Evolutionary conservation across 805 yeast species (phyloP).

Genomic region (Debaryomyces hansenii): DNA sequence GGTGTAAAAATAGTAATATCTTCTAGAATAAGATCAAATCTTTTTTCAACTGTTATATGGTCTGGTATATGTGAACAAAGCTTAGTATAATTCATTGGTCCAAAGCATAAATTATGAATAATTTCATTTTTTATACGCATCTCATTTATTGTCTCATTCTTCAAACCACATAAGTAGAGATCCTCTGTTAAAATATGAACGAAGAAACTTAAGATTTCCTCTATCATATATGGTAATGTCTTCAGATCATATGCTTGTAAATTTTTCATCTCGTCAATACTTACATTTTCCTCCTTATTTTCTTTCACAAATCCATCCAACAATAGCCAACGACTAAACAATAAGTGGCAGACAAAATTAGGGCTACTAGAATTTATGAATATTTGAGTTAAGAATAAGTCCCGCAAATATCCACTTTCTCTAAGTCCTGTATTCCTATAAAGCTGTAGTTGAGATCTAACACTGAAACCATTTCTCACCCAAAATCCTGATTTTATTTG

Average conservation of each 20-base stretch:
- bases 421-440: conserved; percentile 77
- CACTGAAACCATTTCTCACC: conserved; percentile 91
- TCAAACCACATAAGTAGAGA: conserved; percentile 50
- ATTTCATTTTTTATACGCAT: conserved; percentile 64
- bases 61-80: conserved; percentile 73
- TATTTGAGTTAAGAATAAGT: conserved; percentile 71
- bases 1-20: conserved; percentile 33
- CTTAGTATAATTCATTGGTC: conserved; percentile 69
- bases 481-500: conserved; percentile 89
- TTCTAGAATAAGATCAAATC: conserved; percentile 56
- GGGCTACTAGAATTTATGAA: conserved; percentile 53
- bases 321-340: conserved; percentile 72
- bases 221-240: conserved; percentile 63
- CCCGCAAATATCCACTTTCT: conserved; percentile 80
- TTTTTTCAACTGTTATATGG: conserved; percentile 66
- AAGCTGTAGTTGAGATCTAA: conserved; percentile 74
- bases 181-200: conserved; percentile 71
- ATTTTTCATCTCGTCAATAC: conserved; percentile 30
- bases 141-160: conserved; percentile 49
- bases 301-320: conserved; percentile 18
- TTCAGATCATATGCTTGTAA: conserved; percentile 44
- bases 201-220: conserved; percentile 71
- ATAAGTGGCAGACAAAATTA: conserved; percentile 52
- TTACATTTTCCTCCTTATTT: conserved; percentile 13
- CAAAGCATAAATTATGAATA: conserved; percentile 80